Conservation (phyloP, 1,284 basidiomycete species). For the Austropuccinia psidii region DNA sequence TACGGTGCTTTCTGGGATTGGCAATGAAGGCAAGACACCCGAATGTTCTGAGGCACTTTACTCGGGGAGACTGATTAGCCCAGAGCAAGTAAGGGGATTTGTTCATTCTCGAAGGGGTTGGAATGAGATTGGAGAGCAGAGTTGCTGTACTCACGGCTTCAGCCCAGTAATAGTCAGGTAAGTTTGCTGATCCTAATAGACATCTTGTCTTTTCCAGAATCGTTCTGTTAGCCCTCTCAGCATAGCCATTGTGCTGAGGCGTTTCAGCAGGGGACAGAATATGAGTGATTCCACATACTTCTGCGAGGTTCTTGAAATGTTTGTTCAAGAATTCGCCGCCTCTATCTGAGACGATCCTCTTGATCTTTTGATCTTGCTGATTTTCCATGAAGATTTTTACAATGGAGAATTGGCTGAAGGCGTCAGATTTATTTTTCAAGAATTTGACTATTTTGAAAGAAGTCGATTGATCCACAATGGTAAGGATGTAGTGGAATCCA, state of each 20-base stretch:
- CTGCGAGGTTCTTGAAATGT: neutral
- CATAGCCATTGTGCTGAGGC: neutral
- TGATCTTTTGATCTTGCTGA: too few relatives aligned
- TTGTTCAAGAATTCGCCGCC: neutral
- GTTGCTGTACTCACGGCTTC: too few relatives aligned
- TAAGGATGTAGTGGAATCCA: neutral
- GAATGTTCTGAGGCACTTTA: too few relatives aligned
- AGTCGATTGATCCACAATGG: neutral
- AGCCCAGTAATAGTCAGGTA: neutral
- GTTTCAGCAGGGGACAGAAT: neutral
- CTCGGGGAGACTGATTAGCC: too few relatives aligned
- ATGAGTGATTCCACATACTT: neutral
- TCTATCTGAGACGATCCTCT: neutral
- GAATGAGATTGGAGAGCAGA: too few relatives aligned
- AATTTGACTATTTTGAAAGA: neutral
- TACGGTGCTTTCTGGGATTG: too few relatives aligned
- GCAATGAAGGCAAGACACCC: too few relatives aligned
- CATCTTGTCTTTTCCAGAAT: neutral
- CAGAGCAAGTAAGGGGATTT: too few relatives aligned
- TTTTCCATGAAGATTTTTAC: too few relatives aligned
- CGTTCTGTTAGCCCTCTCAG: neutral
- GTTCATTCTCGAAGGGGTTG: too few relatives aligned
- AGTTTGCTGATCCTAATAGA: neutral
- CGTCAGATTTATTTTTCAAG: neutral
- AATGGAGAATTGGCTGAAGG: too few relatives aligned